Evolutionary conservation across 202 grass and related monocot genomes (phyloP).

Genomic region (Elaeis oleifera): DNA sequence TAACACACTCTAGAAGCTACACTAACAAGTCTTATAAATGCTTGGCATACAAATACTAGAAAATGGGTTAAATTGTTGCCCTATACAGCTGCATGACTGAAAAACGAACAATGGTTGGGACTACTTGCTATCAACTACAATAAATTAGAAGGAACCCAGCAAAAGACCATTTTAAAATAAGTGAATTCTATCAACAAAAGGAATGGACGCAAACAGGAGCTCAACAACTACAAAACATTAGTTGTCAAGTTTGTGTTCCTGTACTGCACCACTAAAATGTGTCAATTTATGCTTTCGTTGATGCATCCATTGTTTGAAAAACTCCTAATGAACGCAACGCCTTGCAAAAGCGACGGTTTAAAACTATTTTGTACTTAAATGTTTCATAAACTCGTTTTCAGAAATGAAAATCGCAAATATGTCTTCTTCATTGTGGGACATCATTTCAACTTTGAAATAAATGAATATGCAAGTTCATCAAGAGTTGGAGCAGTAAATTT

Average conservation of each 20-base stretch:
- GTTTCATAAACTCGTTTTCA: too few relatives aligned
- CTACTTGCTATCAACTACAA: too few relatives aligned
- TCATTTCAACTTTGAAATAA: too few relatives aligned
- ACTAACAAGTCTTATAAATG: neutral
- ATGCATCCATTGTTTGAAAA: conserved; percentile 13
- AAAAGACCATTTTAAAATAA: neutral
- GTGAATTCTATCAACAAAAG: neutral
- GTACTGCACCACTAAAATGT: conserved; percentile 36
- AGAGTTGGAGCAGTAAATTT: too few relatives aligned
- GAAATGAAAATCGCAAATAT: too few relatives aligned
- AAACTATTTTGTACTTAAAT: too few relatives aligned
- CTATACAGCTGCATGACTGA: too few relatives aligned
- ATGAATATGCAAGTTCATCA: too few relatives aligned
- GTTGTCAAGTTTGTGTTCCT: conserved; percentile 16
- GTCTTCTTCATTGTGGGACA: too few relatives aligned
- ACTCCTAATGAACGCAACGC: conserved; percentile 52
- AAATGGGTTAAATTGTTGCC: too few relatives aligned
- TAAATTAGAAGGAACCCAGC: neutral
- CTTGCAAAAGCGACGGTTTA: conserved; percentile 32
- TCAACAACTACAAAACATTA: conserved; percentile 15
- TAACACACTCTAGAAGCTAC: neutral
- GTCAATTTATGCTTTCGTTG: conserved; percentile 39
- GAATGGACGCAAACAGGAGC: conserved; percentile 27
- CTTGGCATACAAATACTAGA: too few relatives aligned
- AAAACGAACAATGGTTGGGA: too few relatives aligned